Evolutionary conservation across 495 filamentous ascomycete species (phyloP), one percentile per base, ranked within the genome.

Genomic region (Pyrenopolyporus hunteri): DNA sequence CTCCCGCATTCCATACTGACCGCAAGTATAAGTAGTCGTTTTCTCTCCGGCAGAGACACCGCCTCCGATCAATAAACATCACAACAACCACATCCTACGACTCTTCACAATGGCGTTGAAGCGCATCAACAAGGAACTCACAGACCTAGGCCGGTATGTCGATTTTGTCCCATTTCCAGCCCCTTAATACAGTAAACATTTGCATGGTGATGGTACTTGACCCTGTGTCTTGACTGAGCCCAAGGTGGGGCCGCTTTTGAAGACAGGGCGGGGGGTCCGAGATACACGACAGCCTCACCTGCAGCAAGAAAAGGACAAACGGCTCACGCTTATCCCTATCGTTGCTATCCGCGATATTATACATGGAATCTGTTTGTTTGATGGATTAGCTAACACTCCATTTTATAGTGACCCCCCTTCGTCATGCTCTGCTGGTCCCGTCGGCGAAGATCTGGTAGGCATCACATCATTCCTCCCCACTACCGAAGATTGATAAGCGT

Each of bases 91-190:
- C 63, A 59, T 36, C 53, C 53, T 63, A 73, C 65, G 78, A 61
- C 75, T 68, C 69, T 51, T 70, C 76, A 77, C 69, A 69, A 98
- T 98, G 94, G 94, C 94, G 80, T 88, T 98, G 74, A 98, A 98
- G 91, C 86, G 94, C 77, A 98, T 98, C 82, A 97, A 97, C 87
- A 98, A 98, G 88, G 94, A 98, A 85, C 89, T 98, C 80, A 90
- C 92, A 80, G 94, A 98, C 74, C 87, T 98, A 73, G 94, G 94
- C 82, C 92, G 94, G 93, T 98, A 96, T 50, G 81, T 84, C 39
- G 11, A 31, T 44, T 47, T 47, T 58, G 35, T 60, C 58, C 64
- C 54, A 37, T 40, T 60, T 59, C 64, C 54, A 37, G 31, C 13
- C 9, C 46, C 62, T 58, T 43, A 48, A 42, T 29, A 16, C 32